A percentile compares a stretch with the other conserved stretches of the same genome.
Conservation (phyloP, 2,329 filamentous ascomycete genomes). For the Celoporthe dispersa region DNA sequence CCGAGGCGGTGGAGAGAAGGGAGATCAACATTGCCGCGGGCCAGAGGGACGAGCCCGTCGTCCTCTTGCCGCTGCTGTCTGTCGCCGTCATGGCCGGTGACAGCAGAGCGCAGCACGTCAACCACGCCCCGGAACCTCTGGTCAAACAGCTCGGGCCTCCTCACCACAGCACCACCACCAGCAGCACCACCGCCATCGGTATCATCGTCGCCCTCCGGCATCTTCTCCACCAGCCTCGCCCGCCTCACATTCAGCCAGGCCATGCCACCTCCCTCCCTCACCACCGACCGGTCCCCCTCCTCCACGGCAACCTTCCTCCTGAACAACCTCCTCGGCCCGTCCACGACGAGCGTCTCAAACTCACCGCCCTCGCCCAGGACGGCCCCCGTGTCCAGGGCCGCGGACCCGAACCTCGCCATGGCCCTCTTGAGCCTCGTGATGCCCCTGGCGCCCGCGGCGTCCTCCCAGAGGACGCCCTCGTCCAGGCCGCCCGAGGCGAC, state of each 20-base stretch:
- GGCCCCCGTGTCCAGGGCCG: constrained; percentile 62
- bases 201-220: constrained; percentile 17
- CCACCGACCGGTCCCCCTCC: constrained; percentile 54
- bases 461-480: constrained; percentile 77
- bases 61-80: too few relatives aligned
- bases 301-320: constrained; percentile 69
- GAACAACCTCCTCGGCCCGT: constrained; percentile 77
- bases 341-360: constrained; percentile 89
- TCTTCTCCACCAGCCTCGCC: constrained; percentile 58
- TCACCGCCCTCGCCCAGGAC: constrained; percentile 92
- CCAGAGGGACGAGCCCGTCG: background rate
- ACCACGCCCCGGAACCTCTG: constrained; percentile 55
- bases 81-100: background rate
- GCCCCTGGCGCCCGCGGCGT: constrained; percentile 66
- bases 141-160: constrained; percentile 71
- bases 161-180: constrained; percentile 45
- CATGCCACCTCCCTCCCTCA: constrained; percentile 75
- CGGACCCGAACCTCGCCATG: constrained; percentile 67
- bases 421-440: constrained; percentile 54
- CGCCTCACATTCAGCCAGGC: constrained; percentile 69
- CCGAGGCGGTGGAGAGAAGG: background rate
- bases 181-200: constrained; percentile 12
- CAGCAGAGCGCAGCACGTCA: constrained; percentile 36
- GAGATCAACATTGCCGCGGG: background rate
- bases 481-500: constrained; percentile 90